Evolutionary conservation across 2,329 filamentous ascomycete species (phyloP).

Genomic region (Colletotrichum sp.): DNA sequence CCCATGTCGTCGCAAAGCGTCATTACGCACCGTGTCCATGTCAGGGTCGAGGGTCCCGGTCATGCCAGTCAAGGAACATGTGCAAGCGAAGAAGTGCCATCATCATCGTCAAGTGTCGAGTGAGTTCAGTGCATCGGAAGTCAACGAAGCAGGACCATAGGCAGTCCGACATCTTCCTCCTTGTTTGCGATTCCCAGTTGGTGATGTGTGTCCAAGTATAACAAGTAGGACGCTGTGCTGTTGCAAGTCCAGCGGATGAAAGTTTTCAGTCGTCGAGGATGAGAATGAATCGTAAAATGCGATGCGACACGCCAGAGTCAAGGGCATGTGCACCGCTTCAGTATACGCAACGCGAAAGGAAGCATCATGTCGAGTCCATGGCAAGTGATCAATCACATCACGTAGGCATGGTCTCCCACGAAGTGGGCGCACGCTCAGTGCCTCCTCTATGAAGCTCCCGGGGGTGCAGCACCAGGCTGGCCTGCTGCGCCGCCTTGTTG

Average conservation of each 20-base stretch:
- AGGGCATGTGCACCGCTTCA: slow-evolving; percentile 18
- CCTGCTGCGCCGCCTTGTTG: slow-evolving; percentile 38
- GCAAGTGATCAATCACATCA: slow-evolving; percentile 25
- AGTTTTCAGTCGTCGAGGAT: slow-evolving; percentile 13
- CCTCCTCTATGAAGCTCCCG: slow-evolving; percentile 17
- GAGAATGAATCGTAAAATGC: not conserved
- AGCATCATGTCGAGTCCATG: slow-evolving; percentile 23
- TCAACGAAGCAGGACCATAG: slow-evolving; percentile 11
- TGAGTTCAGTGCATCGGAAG: slow-evolving; percentile 15
- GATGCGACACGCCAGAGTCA: slow-evolving; percentile 10
- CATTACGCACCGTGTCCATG: slow-evolving; percentile 18
- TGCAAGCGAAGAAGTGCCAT: slow-evolving; percentile 18
- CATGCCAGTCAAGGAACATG: slow-evolving; percentile 21
- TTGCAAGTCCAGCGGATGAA: slow-evolving; percentile 8
- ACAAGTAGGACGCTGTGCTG: slow-evolving; percentile 15
- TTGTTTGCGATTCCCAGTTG: not conserved
- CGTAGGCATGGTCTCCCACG: slow-evolving; percentile 16
- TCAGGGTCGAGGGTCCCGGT: slow-evolving; percentile 5
- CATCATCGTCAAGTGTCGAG: slow-evolving; percentile 20
- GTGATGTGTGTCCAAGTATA: slow-evolving; percentile 10
- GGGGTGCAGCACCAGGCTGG: slow-evolving; percentile 22
- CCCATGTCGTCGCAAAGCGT: slow-evolving; percentile 8
- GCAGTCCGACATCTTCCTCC: not conserved
- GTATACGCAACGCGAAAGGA: slow-evolving; percentile 20
- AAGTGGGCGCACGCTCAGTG: not conserved